Evolutionary conservation across 2,329 filamentous ascomycete genomes (phyloP), one percentile per base, ranked within the genome.

Genomic region (Cladosporium sp.): DNA sequence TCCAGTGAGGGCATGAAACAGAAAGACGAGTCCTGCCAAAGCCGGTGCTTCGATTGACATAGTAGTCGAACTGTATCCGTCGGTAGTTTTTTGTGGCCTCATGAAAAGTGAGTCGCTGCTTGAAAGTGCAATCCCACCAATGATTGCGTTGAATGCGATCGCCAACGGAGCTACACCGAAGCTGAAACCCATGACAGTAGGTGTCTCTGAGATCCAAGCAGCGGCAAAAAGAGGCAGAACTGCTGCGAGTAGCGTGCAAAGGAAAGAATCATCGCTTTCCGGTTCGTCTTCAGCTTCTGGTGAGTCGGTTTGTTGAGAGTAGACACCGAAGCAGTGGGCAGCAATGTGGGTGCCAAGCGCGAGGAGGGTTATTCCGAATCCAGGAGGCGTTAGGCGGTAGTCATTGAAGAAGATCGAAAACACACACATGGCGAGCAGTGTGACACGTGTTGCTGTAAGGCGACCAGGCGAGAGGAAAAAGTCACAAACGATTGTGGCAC

Each of bases 381-480:
- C 53, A 21, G 63, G 57, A n/a, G 49, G 63, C 21, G 51, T 58
- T 5, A 68, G 49, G 21, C 57, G 58, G n/a, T 60, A 58, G 34
- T 68, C 67, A 21, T 68, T 53, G 49, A 60, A 32, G 25, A 65
- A 49, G 4, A 68, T 30, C 5, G 65, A 21, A 11, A 57, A 58
- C 5, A 62, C 28, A 43, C 65, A 68, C 25, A 61, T 34, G 18
- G 49, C 54, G 26, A 68, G 59, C 21, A 48, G 32, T 4, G 58
- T 23, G 30, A 63, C 21, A n/a, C 63, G 63, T 21, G 60, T 53
- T 7, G 21, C 65, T 28, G 43, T 64, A 11, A 43, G 53, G 13
- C 54, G 65, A 58, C 30, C 53, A 7, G 53, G 28, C 11, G 26
- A 28, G n/a, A 65, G 16, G 23, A 64, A 39, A 16, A 56, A 49